Conservation (phyloP, 345 rosid genomes). For the Populus pruinosa region DNA sequence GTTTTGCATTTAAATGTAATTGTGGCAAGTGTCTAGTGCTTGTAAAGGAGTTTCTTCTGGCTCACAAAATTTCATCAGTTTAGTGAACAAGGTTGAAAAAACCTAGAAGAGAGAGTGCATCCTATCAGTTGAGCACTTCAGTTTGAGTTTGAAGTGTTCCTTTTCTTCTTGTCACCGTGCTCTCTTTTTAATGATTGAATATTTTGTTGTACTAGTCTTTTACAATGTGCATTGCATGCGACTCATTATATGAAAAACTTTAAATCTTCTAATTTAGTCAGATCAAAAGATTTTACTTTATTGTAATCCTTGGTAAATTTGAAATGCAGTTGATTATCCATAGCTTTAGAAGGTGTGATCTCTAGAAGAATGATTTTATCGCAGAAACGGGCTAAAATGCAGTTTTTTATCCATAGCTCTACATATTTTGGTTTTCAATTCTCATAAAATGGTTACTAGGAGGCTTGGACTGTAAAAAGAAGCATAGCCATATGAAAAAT, state of each 20-base stretch:
- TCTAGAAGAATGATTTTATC: not conserved
- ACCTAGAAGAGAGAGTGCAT: not conserved
- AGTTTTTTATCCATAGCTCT: not conserved
- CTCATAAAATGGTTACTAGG: not conserved
- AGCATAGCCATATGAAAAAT: not conserved
- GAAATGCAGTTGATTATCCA: not conserved
- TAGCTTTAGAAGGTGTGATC: not conserved
- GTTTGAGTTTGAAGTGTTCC: conserved; percentile 1
- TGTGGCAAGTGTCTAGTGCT: not conserved
- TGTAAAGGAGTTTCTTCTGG: not conserved
- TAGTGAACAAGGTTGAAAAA: not conserved
- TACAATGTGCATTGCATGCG: not conserved
- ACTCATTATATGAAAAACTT: not conserved
- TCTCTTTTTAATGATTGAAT: not conserved
- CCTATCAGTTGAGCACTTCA: not conserved
- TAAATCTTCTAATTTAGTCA: not conserved
- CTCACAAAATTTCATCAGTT: conserved; percentile 2
- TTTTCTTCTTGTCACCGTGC: not conserved
- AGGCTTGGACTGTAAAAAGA: not conserved
- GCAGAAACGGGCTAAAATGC: not conserved
- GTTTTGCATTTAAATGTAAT: not conserved
- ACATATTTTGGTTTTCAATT: not conserved
- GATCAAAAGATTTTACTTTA: not conserved
- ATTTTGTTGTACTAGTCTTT: not conserved
- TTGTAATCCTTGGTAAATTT: not conserved